Conservation (phyloP, 257 asterid genomes). For the Scutellaria galericulata region DNA sequence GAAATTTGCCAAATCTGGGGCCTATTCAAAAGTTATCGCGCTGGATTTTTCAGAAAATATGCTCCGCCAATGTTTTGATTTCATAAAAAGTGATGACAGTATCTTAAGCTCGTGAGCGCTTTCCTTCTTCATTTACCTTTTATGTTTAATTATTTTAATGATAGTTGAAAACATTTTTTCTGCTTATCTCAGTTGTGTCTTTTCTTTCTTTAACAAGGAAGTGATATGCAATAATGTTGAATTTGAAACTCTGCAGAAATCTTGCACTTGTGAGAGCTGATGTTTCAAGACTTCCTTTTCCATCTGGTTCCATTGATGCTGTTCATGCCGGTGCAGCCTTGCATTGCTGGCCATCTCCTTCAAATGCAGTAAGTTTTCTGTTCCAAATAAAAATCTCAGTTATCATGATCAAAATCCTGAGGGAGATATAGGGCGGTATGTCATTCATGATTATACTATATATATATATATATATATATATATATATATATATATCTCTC, state of each 20-base stretch:
- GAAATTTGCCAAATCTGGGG: constrained; percentile 83
- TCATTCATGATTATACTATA: neutral
- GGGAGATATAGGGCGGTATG: neutral
- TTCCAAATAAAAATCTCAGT: neutral
- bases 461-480: too few species aligned
- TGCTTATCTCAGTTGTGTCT: neutral
- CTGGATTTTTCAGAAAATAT: constrained; percentile 95
- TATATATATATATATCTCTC: too few species aligned
- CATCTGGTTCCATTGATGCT: constrained; percentile 86
- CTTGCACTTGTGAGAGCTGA: constrained; percentile 97
- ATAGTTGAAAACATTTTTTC: neutral
- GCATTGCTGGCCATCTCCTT: constrained; percentile 99
- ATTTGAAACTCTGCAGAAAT: constrained; percentile 51
- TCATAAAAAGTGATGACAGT: constrained; percentile 67
- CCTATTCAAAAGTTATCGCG: constrained; percentile 77
- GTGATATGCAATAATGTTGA: constrained; percentile 3
- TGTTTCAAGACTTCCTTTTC: constrained; percentile 89
- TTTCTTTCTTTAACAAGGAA: constrained; percentile 3
- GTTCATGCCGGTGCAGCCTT: constrained; percentile 99
- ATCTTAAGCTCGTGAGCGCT: constrained; percentile 72
- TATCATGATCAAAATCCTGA: neutral
- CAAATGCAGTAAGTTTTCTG: constrained; percentile 69
- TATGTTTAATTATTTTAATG: constrained; percentile 6
- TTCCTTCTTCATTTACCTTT: constrained; percentile 26
- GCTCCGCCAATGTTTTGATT: constrained; percentile 91